These are phyloP conservation scores for Ceratobasidium sp. DNA, from an alignment of 1,284 basidiomycete species.

Conservation along the genomic window DNA sequence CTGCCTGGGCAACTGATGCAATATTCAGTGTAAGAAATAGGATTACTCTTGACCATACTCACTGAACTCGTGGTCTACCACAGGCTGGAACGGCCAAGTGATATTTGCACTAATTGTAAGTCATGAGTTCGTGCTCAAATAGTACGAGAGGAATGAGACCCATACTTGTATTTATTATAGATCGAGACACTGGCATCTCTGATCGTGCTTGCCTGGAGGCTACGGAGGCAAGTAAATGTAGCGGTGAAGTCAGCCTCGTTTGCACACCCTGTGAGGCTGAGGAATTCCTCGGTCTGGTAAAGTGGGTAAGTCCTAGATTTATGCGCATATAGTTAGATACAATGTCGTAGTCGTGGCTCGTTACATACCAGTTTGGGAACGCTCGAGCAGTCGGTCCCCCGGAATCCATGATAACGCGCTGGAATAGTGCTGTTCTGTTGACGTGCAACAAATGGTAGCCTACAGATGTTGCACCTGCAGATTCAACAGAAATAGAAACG, in stretches of 20 bases:
- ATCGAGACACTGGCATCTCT: slow-evolving; percentile 26
- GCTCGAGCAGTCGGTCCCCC: slow-evolving; percentile 37
- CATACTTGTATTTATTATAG: slow-evolving; percentile 26
- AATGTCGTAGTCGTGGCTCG: neutral
- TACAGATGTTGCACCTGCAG: slow-evolving; percentile 36
- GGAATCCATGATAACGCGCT: slow-evolving; percentile 36
- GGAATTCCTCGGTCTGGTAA: slow-evolving; percentile 36
- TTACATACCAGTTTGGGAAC: slow-evolving; percentile 33
- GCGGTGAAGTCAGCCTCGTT: neutral
- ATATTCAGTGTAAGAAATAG: neutral
- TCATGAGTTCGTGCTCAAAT: neutral
- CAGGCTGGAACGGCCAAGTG: slow-evolving; percentile 42
- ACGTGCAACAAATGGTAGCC: slow-evolving; percentile 35
- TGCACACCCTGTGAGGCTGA: slow-evolving; percentile 19
- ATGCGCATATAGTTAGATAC: neutral
- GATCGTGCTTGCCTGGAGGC: neutral
- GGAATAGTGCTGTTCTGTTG: slow-evolving; percentile 13
- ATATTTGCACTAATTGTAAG: neutral
- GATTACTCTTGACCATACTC: neutral
- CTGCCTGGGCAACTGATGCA: neutral
- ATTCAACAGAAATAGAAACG: no score
- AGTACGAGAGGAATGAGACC: neutral
- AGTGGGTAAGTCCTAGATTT: slow-evolving; percentile 37
- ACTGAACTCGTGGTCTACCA: slow-evolving; percentile 40
- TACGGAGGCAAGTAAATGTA: slow-evolving; percentile 34